phyloP scores from a whole-genome alignment of 2,329 filamentous ascomycete genomes.

The Dendrostoma leiphaemia region DNA sequence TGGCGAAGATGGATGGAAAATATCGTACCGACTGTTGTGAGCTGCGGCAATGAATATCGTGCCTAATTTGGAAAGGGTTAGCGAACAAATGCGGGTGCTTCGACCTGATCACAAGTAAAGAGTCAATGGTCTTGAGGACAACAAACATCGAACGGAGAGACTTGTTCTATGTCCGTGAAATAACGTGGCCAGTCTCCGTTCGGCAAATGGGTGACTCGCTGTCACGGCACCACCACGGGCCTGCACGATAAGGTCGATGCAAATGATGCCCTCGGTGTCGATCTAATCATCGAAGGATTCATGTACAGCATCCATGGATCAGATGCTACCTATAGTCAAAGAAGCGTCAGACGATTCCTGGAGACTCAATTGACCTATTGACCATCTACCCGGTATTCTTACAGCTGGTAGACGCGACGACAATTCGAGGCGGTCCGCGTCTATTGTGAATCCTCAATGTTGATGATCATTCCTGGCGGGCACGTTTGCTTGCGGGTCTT shows the following conservation, averaged over 20 bases:
- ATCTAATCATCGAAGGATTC: no score
- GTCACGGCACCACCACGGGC: not conserved
- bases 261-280: no score
- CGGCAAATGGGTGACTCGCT: constrained; percentile 7
- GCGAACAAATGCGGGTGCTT: constrained; percentile 29
- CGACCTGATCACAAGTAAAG: constrained; percentile 14
- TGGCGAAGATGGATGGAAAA: constrained; percentile 18
- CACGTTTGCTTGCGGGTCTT: not conserved
- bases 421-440: no score
- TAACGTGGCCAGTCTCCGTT: not conserved
- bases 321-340: not conserved
- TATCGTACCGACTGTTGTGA: constrained; percentile 22
- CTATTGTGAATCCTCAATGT: not conserved
- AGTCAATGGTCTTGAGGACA: not conserved
- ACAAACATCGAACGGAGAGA: not conserved
- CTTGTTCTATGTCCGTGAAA: not conserved
- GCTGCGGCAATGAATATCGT: constrained; percentile 19
- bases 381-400: not conserved
- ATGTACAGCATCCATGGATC: no score
- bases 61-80: constrained; percentile 32
- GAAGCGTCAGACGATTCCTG: not conserved
- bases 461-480: not conserved
- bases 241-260: not conserved
- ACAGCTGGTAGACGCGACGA: no score
- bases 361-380: not conserved